phyloP scores from a whole-genome alignment of 1,284 basidiomycete species.

The Trichosporon coremiiforme region DNA sequence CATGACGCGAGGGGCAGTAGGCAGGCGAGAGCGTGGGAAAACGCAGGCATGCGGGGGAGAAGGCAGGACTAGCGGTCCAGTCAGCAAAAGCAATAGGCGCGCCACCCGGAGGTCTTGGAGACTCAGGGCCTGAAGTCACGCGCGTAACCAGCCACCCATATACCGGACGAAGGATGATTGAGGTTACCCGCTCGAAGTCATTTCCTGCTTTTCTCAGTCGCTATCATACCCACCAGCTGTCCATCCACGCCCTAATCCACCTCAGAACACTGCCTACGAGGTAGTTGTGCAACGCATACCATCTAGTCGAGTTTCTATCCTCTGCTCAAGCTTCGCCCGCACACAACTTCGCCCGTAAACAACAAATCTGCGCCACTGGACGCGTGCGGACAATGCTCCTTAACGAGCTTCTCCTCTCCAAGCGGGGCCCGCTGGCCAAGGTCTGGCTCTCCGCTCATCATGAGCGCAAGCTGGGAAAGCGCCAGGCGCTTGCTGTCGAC shows the following conservation, averaged over 20 bases:
- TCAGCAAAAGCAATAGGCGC: background rate
- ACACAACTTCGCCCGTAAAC: background rate
- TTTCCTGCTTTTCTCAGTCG: conserved; percentile 13
- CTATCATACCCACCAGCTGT: background rate
- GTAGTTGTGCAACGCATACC: background rate
- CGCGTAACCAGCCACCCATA: conserved; percentile 12
- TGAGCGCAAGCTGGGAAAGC: conserved; percentile 95
- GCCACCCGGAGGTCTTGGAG: background rate
- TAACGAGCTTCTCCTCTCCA: conserved; percentile 87
- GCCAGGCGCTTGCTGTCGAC: conserved; percentile 88
- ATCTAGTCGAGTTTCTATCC: background rate
- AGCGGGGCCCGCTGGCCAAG: conserved; percentile 89
- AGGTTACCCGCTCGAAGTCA: background rate
- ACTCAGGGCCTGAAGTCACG: conserved; percentile 12
- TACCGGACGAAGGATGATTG: background rate
- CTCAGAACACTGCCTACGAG: conserved; percentile 10
- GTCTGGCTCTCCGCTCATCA: conserved; percentile 99
- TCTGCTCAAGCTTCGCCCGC: background rate
- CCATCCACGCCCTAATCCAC: conserved; percentile 16
- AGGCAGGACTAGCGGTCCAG: background rate
- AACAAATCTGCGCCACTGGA: background rate
- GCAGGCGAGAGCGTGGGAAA: background rate
- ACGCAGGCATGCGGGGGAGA: background rate
- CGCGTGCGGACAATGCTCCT: conserved; percentile 66
- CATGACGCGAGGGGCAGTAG: background rate